Conservation (phyloP, 78 protist species). For the Thecamonas trahens region DNA sequence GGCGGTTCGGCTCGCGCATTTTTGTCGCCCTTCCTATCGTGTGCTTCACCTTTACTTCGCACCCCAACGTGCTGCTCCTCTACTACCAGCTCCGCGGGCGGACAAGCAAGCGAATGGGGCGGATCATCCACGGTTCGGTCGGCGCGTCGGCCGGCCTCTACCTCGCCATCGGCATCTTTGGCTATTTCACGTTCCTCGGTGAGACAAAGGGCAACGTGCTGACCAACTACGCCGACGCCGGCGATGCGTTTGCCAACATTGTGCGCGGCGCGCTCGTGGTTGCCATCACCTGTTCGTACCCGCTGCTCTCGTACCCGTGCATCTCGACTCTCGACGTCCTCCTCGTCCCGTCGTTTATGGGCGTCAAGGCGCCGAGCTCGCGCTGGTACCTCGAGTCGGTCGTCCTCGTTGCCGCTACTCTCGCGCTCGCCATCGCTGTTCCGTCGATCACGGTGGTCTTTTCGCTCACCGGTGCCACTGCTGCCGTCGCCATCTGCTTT, state of each 20-base stretch:
- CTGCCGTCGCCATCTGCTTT: not conserved
- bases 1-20: not conserved
- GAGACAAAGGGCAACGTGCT: constrained; percentile 10
- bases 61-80: not conserved
- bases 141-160: not conserved
- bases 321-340: not conserved
- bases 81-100: not conserved
- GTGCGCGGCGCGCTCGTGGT: not conserved
- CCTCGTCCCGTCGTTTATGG: not conserved
- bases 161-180: not conserved
- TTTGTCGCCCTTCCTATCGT: constrained; percentile 4
- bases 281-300: not conserved
- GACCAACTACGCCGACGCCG: constrained; percentile 16
- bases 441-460: not conserved
- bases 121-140: not conserved
- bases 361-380: not conserved
- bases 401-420: not conserved
- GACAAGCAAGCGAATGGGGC: not conserved
- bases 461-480: not conserved
- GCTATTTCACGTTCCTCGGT: constrained; percentile 6
- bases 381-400: not conserved
- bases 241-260: not conserved
- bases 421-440: not conserved
- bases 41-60: constrained; percentile 8
- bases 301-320: not conserved